These are phyloP conservation scores for Candida sithepensis DNA, from an alignment of 805 yeast species.

Conservation along the genomic window DNA sequence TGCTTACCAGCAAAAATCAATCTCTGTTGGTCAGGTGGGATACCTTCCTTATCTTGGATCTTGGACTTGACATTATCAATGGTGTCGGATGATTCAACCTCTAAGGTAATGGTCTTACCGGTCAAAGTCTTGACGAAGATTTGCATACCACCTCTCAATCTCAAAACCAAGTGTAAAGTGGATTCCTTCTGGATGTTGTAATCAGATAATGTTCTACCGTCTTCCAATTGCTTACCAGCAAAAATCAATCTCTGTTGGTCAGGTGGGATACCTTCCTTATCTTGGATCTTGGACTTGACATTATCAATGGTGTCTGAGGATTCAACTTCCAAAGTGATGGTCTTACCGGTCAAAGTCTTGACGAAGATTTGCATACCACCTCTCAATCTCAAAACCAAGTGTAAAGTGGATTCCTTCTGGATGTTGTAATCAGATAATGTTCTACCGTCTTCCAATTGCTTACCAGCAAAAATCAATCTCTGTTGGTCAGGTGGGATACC, in stretches of 20 bases:
- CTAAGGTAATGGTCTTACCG: slow-evolving; percentile 87
- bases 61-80: slow-evolving; percentile 97
- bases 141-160: slow-evolving; percentile 59
- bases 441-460: slow-evolving; percentile 67
- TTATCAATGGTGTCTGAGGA: slow-evolving; percentile 97
- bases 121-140: neutral
- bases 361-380: slow-evolving; percentile 73
- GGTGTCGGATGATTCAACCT: slow-evolving; percentile 98
- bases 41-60: slow-evolving; percentile 99
- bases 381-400: slow-evolving; percentile 81
- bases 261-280: slow-evolving; percentile 97
- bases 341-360: slow-evolving; percentile 59
- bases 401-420: slow-evolving; percentile 54
- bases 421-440: slow-evolving; percentile 82
- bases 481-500: slow-evolving; percentile 46
- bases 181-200: slow-evolving; percentile 99
- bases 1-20: slow-evolving; percentile 1
- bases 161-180: slow-evolving; percentile 89
- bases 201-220: slow-evolving; percentile 93
- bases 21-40: slow-evolving; percentile 97
- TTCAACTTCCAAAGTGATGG: slow-evolving; percentile 90
- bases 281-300: slow-evolving; percentile 95
- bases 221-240: slow-evolving; percentile 97
- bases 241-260: slow-evolving; percentile 96
- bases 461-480: slow-evolving; percentile 44